A percentile compares a stretch with the other conserved stretches of the same genome.
Conservation (phyloP, 2,329 filamentous ascomycete genomes). For the Ophiostoma ips region DNA sequence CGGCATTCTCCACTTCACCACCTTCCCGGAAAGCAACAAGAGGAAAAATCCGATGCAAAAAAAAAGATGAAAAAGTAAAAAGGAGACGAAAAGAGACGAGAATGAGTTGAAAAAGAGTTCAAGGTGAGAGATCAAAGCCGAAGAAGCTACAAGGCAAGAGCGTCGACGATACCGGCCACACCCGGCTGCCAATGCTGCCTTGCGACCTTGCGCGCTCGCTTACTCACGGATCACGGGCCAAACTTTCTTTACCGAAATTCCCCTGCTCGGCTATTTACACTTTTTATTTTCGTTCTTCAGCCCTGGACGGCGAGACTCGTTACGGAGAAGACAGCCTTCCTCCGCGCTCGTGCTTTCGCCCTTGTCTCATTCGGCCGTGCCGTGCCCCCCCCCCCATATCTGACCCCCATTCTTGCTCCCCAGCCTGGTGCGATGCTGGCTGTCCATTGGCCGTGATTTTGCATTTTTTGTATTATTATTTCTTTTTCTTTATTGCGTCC, state of each 20-base stretch:
- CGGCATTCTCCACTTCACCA: not conserved
- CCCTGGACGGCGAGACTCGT: not conserved
- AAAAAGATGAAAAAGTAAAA: not conserved
- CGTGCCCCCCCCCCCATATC: no score
- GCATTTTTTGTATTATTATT: not conserved
- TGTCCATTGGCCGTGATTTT: not conserved
- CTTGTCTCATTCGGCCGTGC: not conserved
- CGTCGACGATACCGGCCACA: no score
- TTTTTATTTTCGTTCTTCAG: not conserved
- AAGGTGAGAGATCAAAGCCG: not conserved
- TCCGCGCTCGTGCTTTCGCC: not conserved
- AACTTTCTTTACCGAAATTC: not conserved
- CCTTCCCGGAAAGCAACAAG: not conserved
- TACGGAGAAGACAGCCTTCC: not conserved
- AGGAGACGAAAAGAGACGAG: not conserved
- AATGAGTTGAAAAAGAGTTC: not conserved
- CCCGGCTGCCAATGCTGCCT: not conserved
- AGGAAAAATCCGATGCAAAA: not conserved
- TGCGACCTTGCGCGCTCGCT: not conserved
- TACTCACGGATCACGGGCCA: not conserved
- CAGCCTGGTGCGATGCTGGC: not conserved
- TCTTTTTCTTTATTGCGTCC: not conserved
- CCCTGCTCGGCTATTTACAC: not conserved
- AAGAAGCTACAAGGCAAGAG: no score
- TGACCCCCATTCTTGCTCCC: not conserved